Conservation (phyloP, 2,329 filamentous ascomycete species). For the Endoconidiophora laricicola region DNA sequence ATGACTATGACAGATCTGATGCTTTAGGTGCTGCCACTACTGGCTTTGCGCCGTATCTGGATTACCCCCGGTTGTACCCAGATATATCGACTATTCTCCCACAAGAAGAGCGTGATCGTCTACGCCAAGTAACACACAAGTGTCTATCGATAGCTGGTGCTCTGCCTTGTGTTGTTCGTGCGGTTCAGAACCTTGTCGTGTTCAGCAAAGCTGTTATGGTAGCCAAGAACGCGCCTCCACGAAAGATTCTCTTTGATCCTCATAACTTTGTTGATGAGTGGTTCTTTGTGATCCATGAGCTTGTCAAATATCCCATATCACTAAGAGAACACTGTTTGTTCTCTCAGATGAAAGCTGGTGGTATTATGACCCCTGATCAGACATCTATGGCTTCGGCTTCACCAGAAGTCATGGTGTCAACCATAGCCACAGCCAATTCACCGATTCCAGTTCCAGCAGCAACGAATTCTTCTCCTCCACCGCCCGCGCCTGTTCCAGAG, state of each 20-base stretch:
- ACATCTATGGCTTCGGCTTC: not conserved
- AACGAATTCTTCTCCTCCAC: not conserved
- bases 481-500: not conserved
- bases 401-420: too few relatives aligned
- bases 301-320: slow-evolving; percentile 10
- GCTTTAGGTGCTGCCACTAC: slow-evolving; percentile 9
- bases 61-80: slow-evolving; percentile 11
- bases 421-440: not conserved
- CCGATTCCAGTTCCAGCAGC: not conserved
- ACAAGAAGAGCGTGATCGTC: not conserved
- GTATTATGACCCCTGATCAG: slow-evolving; percentile 3
- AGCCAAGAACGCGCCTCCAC: slow-evolving; percentile 5
- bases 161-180: slow-evolving; percentile 6
- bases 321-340: slow-evolving; percentile 10
- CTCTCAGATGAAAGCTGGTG: slow-evolving; percentile 8
- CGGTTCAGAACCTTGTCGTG: slow-evolving; percentile 8
- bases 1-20: not conserved
- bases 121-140: slow-evolving; percentile 1
- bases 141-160: slow-evolving; percentile 5
- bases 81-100: slow-evolving; percentile 9
- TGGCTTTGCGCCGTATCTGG: slow-evolving; percentile 10
- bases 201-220: slow-evolving; percentile 7
- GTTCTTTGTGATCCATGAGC: slow-evolving; percentile 8
- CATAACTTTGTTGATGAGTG: slow-evolving; percentile 11
- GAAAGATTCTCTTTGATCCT: slow-evolving; percentile 8